phyloP scores from a whole-genome alignment of 345 rosid genomes.

The Punica granatum region DNA sequence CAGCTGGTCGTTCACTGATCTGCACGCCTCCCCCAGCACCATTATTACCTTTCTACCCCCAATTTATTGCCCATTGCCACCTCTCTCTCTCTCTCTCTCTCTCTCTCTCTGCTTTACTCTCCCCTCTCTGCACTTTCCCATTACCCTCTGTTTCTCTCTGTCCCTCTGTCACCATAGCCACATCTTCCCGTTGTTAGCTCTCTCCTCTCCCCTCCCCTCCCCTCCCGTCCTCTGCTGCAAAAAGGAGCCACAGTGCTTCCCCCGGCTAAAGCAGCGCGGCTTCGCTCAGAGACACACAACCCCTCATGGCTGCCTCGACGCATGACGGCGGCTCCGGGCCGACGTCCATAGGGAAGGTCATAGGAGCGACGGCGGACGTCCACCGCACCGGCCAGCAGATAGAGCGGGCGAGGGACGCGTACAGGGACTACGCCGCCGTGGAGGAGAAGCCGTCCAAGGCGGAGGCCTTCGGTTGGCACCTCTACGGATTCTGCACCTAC shows the following conservation, averaged over 20 bases:
- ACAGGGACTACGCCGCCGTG: slow-evolving; percentile 7
- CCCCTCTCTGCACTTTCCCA: neutral
- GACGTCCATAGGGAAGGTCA: slow-evolving; percentile 19
- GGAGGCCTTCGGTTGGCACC: slow-evolving; percentile 50
- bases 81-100: neutral
- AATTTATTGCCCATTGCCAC: slow-evolving; percentile 2
- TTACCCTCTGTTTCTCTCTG: slow-evolving; percentile 9
- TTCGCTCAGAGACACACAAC: neutral
- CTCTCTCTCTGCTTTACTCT: neutral
- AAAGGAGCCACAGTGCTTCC: neutral
- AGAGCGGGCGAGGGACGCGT: slow-evolving; percentile 19
- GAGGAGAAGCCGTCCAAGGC: slow-evolving; percentile 25
- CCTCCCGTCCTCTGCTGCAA: too few relatives aligned
- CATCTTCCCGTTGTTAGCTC: too few relatives aligned
- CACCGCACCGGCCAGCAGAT: slow-evolving; percentile 15
- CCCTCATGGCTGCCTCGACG: slow-evolving; percentile 8
- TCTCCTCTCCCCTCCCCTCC: too few relatives aligned
- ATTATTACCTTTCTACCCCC: neutral
- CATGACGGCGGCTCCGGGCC: slow-evolving; percentile 5
- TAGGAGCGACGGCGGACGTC: slow-evolving; percentile 18
- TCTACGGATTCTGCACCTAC: slow-evolving; percentile 42
- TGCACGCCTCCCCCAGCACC: neutral
- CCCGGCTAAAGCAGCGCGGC: neutral
- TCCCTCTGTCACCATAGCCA: neutral
- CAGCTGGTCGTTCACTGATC: slow-evolving; percentile 13